Percentiles rank a stretch among this genome's conserved stretches.
These are phyloP conservation scores for Emericellopsis terricola DNA, from an alignment of 495 filamentous ascomycete genomes.

Conservation along the genomic window DNA sequence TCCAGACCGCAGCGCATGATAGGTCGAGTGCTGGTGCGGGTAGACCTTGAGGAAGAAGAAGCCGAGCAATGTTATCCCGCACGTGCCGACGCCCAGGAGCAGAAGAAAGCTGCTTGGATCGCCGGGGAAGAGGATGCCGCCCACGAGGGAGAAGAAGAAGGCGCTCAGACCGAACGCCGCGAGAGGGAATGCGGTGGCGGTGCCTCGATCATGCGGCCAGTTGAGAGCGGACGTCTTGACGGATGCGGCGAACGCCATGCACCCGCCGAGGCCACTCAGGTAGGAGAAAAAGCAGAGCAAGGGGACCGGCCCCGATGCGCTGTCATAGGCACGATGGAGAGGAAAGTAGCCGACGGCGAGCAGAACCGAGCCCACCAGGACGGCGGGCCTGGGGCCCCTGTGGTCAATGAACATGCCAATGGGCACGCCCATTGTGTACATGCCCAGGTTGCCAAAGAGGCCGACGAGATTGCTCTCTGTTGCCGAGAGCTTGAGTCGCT, in stretches of 20 bases:
- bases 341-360: slow-evolving; percentile 70
- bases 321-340: slow-evolving; percentile 45
- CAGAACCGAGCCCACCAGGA: slow-evolving; percentile 51
- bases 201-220: slow-evolving; percentile 81
- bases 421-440: slow-evolving; percentile 85
- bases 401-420: slow-evolving; percentile 74
- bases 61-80: slow-evolving; percentile 47
- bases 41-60: slow-evolving; percentile 71
- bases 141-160: slow-evolving; percentile 79
- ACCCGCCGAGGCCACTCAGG: slow-evolving; percentile 74
- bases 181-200: slow-evolving; percentile 83
- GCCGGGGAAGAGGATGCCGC: slow-evolving; percentile 64
- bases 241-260: slow-evolving; percentile 66
- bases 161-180: slow-evolving; percentile 89
- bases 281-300: slow-evolving; percentile 67
- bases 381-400: slow-evolving; percentile 60
- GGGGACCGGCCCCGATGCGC: slow-evolving; percentile 44
- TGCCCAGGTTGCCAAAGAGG: slow-evolving; percentile 80
- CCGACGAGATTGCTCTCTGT: slow-evolving; percentile 88
- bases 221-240: slow-evolving; percentile 85
- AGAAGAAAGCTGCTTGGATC: slow-evolving; percentile 66
- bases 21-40: slow-evolving; percentile 44
- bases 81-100: slow-evolving; percentile 67
- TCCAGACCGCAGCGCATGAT: slow-evolving; percentile 40
- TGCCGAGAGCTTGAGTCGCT: slow-evolving; percentile 65